Percentiles rank a stretch among this genome's conserved stretches.
Evolutionary conservation across 73 alveolate species (phyloP).

Genomic region (Tetrahymena malaccensis): DNA sequence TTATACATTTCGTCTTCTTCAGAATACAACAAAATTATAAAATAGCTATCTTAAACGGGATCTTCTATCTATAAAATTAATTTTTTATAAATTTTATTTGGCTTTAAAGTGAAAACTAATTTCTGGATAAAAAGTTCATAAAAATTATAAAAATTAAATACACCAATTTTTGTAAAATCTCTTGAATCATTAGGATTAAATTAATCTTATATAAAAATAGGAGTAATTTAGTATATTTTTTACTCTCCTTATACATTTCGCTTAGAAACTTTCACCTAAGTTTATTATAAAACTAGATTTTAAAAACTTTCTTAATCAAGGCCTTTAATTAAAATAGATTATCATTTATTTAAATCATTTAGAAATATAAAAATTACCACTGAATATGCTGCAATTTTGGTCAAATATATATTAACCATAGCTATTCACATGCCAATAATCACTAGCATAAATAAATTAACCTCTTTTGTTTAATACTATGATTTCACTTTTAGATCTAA

Average conservation of each 20-base stretch:
- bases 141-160: too few relatives aligned
- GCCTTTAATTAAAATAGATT: not conserved
- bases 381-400: not conserved
- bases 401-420: not conserved
- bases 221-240: not conserved
- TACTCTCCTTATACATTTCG: not conserved
- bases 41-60: not conserved
- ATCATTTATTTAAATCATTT: too few relatives aligned
- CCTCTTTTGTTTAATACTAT: not conserved
- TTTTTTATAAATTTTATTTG: too few relatives aligned
- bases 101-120: too few relatives aligned
- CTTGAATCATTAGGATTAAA: not conserved
- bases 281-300: not conserved
- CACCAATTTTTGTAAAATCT: not conserved
- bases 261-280: not conserved
- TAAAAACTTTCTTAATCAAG: too few relatives aligned
- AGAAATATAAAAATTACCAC: not conserved
- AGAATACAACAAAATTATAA: not conserved
- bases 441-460: not conserved
- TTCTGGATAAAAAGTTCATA: too few relatives aligned
- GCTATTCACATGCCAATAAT: not conserved
- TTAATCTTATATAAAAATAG: not conserved
- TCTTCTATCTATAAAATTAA: not conserved
- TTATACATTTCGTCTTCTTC: not conserved
- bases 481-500: not conserved